A percentile compares a stretch with the other conserved stretches of the same genome.
Evolutionary conservation across 1,284 basidiomycete genomes (phyloP).

Genomic region (Trichosporon sp.): DNA sequence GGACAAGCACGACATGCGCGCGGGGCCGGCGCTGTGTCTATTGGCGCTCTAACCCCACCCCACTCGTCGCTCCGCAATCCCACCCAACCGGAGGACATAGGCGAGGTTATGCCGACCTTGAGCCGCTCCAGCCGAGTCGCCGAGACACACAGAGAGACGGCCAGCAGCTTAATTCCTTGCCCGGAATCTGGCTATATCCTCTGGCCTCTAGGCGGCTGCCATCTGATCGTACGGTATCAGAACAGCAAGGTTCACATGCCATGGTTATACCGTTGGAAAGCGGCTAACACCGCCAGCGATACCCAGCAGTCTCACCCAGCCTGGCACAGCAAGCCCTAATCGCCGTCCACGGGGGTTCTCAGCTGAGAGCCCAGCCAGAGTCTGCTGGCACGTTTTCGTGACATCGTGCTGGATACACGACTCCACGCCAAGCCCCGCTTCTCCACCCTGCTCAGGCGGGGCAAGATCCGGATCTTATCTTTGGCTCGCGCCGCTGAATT

Average conservation of each 20-base stretch:
- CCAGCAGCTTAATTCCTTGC: not conserved
- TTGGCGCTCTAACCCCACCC: not conserved
- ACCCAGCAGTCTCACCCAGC: not conserved
- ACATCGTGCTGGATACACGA: too few species aligned
- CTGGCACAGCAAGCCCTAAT: not conserved
- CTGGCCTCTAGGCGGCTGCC: not conserved
- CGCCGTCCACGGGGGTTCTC: slow-evolving; percentile 1
- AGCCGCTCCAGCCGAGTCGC: not conserved
- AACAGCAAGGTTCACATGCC: too few species aligned
- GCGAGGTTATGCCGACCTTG: slow-evolving; percentile 2
- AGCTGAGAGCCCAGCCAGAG: not conserved
- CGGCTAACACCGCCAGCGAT: not conserved
- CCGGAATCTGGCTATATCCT: not conserved
- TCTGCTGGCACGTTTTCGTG: too few species aligned
- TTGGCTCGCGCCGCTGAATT: too few species aligned
- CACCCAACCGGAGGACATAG: too few species aligned
- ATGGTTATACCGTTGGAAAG: not conserved
- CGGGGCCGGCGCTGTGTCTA: not conserved
- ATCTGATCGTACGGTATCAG: too few species aligned
- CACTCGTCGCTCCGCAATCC: too few species aligned
- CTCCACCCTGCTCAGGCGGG: too few species aligned
- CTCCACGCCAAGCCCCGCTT: too few species aligned
- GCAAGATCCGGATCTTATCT: too few species aligned
- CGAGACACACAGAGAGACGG: too few species aligned
- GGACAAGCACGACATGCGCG: not conserved